Evolutionary conservation across 2,329 filamentous ascomycete species (phyloP).

Genomic region (Paracamarosporium sp.): DNA sequence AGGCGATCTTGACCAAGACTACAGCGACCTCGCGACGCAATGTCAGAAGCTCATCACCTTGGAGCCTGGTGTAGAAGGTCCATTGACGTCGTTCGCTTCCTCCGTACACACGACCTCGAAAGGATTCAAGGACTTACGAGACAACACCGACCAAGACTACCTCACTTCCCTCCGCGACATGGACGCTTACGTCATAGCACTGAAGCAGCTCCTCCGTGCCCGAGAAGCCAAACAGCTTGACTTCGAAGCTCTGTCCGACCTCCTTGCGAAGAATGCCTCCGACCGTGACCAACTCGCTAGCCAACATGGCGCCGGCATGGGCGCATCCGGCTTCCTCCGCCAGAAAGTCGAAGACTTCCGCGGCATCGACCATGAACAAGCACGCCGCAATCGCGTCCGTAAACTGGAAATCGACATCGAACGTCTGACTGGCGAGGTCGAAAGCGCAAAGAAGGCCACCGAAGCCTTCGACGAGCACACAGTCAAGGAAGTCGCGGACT

Average conservation of each 20-base stretch:
- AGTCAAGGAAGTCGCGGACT: slow-evolving; percentile 88
- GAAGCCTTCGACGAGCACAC: slow-evolving; percentile 98
- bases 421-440: slow-evolving; percentile 84
- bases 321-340: slow-evolving; percentile 85
- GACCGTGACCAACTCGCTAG: slow-evolving; percentile 83
- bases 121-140: slow-evolving; percentile 80
- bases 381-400: slow-evolving; percentile 82
- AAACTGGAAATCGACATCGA: slow-evolving; percentile 94
- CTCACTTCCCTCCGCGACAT: slow-evolving; percentile 91
- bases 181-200: slow-evolving; percentile 88
- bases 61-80: slow-evolving; percentile 83
- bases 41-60: slow-evolving; percentile 92
- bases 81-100: slow-evolving; percentile 84
- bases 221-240: slow-evolving; percentile 98
- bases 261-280: slow-evolving; percentile 86
- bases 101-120: slow-evolving; percentile 83
- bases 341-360: slow-evolving; percentile 96
- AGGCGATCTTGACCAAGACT: slow-evolving; percentile 84
- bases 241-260: slow-evolving; percentile 94
- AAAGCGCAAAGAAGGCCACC: slow-evolving; percentile 82
- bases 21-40: slow-evolving; percentile 87
- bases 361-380: slow-evolving; percentile 94
- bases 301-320: slow-evolving; percentile 68
- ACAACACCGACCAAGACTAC: slow-evolving; percentile 95
- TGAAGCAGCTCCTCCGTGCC: slow-evolving; percentile 88